Percentiles rank a stretch among this genome's conserved stretches.
Conservation (phyloP, 2,329 filamentous ascomycete genomes). For the Xylariaceae sp. region DNA sequence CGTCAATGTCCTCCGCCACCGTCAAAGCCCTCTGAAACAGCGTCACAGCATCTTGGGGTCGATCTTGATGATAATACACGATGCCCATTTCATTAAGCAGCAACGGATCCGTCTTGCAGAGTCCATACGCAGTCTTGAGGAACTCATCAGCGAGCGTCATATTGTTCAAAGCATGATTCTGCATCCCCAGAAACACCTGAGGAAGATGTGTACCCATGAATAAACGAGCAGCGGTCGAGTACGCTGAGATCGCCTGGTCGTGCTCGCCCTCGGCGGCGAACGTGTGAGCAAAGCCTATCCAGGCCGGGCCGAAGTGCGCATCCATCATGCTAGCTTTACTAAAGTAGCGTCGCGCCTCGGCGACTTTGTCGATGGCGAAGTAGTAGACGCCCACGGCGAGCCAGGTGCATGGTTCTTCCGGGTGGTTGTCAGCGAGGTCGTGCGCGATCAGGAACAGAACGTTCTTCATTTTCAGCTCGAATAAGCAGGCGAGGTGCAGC, state of each 20-base stretch:
- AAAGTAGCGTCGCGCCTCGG: constrained; percentile 92
- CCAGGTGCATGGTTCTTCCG: constrained; percentile 88
- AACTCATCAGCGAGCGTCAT: constrained; percentile 93
- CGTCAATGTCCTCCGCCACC: constrained; percentile 75
- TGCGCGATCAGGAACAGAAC: constrained; percentile 88
- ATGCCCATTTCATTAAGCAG: constrained; percentile 94
- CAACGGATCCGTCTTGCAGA: constrained; percentile 81
- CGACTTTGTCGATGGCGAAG: constrained; percentile 80
- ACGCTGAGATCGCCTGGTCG: constrained; percentile 96
- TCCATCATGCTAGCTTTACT: constrained; percentile 98
- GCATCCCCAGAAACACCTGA: constrained; percentile 96
- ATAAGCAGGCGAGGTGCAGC: constrained; percentile 84
- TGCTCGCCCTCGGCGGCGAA: constrained; percentile 97
- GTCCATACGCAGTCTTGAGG: constrained; percentile 77
- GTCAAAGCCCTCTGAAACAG: constrained; percentile 75
- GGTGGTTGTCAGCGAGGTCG: constrained; percentile 86
- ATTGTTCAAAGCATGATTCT: constrained; percentile 94
- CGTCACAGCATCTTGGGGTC: constrained; percentile 68
- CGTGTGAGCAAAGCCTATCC: constrained; percentile 98
- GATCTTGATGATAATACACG: constrained; percentile 89
- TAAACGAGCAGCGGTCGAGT: constrained; percentile 87
- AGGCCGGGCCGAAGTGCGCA: constrained; percentile 92
- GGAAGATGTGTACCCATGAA: constrained; percentile 97
- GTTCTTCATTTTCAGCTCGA: constrained; percentile 83
- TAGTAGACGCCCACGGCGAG: constrained; percentile 95